These are phyloP conservation scores for Trichocladium uniseriatum DNA, from an alignment of 495 filamentous ascomycete species.

Conservation along the genomic window DNA sequence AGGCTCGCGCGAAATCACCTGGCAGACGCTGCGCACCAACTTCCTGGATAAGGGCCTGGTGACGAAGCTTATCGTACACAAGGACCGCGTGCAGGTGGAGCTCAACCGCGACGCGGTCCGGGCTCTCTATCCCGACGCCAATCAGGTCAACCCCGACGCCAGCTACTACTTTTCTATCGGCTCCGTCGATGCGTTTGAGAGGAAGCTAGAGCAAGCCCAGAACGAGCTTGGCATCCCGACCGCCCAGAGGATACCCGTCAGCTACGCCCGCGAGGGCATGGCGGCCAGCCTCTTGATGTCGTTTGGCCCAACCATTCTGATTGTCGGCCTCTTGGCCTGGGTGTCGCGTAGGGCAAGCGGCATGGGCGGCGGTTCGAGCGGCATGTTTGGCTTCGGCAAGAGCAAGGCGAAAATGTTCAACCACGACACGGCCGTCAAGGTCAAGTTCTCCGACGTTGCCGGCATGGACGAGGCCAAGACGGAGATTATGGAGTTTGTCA, in stretches of 20 bases:
- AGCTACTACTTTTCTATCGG: conserved; percentile 93
- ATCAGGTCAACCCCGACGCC: conserved; percentile 58
- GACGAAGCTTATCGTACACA: conserved; percentile 76
- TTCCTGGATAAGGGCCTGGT: conserved; percentile 95
- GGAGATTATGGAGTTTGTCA: conserved; percentile 99
- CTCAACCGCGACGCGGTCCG: conserved; percentile 73
- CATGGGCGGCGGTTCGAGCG: conserved; percentile 54
- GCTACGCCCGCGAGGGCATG: conserved; percentile 69
- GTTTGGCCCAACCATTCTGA: conserved; percentile 78
- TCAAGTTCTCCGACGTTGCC: conserved; percentile 93
- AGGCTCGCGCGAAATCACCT: conserved; percentile 68
- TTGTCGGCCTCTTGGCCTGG: conserved; percentile 71
- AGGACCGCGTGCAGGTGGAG: conserved; percentile 67
- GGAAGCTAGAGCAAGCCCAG: conserved; percentile 77
- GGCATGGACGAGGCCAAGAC: conserved; percentile 98
- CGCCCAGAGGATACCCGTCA: conserved; percentile 79
- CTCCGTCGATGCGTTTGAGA: conserved; percentile 86
- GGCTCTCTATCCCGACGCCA: conserved; percentile 72
- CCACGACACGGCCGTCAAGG: conserved; percentile 89
- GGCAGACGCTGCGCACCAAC: conserved; percentile 87
- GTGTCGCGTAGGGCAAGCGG: conserved; percentile 52
- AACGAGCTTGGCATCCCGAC: conserved; percentile 74
- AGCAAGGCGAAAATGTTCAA: conserved; percentile 95
- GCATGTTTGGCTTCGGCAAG: conserved; percentile 90
- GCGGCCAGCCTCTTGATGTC: conserved; percentile 55